Conservation (phyloP, 139 green algal genomes). For the Yamagishiella unicocca region DNA sequence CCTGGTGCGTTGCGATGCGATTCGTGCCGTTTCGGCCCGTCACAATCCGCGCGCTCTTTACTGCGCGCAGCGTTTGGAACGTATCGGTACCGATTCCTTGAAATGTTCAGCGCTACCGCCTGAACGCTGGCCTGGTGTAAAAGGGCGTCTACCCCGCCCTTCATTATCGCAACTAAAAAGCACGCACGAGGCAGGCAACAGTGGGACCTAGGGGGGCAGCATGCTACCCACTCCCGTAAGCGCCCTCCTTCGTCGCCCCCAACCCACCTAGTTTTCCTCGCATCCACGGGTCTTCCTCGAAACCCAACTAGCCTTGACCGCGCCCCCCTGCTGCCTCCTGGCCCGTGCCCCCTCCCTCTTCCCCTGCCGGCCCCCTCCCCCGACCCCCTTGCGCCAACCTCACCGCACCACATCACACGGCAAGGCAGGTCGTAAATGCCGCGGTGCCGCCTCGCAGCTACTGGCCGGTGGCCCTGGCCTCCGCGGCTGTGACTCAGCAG, state of each 20-base stretch:
- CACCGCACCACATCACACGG: no score
- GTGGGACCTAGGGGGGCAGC: no score
- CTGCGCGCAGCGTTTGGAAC: neutral
- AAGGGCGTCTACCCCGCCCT: no score
- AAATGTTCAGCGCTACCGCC: neutral
- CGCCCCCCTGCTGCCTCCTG: neutral
- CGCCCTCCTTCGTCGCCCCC: no score
- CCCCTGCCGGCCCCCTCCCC: neutral
- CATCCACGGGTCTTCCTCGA: no score
- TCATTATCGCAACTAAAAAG: no score
- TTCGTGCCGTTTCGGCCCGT: neutral
- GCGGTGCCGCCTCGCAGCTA: constrained; percentile 66
- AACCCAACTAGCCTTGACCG: neutral
- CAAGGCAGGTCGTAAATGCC: constrained; percentile 77
- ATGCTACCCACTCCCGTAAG: no score
- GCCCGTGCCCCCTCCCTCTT: neutral
- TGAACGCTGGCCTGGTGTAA: neutral
- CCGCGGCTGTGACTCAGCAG: constrained; percentile 82
- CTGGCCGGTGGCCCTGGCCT: constrained; percentile 77
- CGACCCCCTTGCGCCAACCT: no score
- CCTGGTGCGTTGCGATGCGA: constrained; percentile 57
- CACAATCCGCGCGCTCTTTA: neutral
- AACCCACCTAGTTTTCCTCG: no score
- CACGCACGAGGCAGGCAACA: no score
- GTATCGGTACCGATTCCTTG: neutral